phyloP scores from a whole-genome alignment of 202 grass and related monocot genomes.

The Schoenoplectus triqueter region DNA sequence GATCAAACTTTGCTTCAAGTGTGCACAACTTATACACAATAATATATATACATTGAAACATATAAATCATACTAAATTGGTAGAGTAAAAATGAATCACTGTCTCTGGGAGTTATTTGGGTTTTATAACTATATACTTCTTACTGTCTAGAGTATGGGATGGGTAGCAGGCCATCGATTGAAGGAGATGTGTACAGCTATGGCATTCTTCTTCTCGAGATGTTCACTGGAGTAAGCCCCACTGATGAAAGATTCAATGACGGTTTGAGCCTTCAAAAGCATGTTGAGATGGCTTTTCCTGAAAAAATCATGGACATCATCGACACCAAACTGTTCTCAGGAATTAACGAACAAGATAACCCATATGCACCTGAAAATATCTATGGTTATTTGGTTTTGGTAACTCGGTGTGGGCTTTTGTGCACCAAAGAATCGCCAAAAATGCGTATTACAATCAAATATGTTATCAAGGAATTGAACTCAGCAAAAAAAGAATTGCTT shows the following conservation, averaged over 20 bases:
- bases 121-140: not conserved
- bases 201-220: conserved; percentile 40
- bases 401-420: conserved; percentile 43
- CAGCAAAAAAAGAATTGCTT: not conserved
- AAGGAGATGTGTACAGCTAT: conserved; percentile 47
- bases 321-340: conserved; percentile 20
- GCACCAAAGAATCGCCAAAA: conserved; percentile 43
- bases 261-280: conserved; percentile 31
- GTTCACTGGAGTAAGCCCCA: not conserved
- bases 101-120: not conserved
- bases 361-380: not conserved
- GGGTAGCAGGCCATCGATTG: conserved; percentile 3
- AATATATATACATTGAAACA: not conserved
- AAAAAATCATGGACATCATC: conserved; percentile 31
- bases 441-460: conserved; percentile 40
- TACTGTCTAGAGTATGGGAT: conserved; percentile 45
- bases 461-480: conserved; percentile 22
- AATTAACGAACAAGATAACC: conserved; percentile 27
- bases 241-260: conserved; percentile 26
- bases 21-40: not conserved
- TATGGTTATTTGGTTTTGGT: conserved; percentile 37
- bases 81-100: not conserved
- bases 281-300: conserved; percentile 35
- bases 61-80: not conserved
- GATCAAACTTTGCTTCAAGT: too few species aligned